Evolutionary conservation across 176 grass and related monocot species (phyloP), one percentile per base, ranked within the genome.

Genomic region (Lolium perenne): DNA sequence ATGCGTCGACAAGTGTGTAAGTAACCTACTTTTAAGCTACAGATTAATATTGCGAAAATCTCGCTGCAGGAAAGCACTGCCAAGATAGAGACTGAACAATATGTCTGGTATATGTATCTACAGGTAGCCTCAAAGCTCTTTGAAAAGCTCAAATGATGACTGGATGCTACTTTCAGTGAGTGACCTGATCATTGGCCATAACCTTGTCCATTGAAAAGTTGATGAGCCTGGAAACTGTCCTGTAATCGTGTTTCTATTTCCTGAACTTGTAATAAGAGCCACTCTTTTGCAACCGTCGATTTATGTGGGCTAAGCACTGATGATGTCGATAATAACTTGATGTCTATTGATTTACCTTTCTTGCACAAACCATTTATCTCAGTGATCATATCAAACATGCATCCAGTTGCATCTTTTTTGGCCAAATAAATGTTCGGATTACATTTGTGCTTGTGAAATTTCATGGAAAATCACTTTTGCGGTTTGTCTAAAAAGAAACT

Each of bases 1-100:
- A 45, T 94, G 93, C 65, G 62, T 94, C 1, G 90, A 92, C 43
- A 92, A 90, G 88, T 92, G 87, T 65, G 90, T 95, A 86, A 92
- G 93, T 82, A 87, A 35, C 40, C 78, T 21, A 0, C 6, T 62
- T 82, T 53, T 40, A 35, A 26, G 16, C 10, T 69, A 56, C 17
- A 17, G 13, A 43, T 77, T 15, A 18, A 41, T 38, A 40, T 83
- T 48, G 64, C 0, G 72, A n/a, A 65, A 35, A 25, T 23, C 6
- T 48, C 41, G 8, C 20, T 46, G 5, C 64, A 23, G 13, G 54
- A 83, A 83, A 56, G 55, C 65, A 25, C 10, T 38, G 9, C 0
- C 2, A 22, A 55, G 29, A 10, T 72, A 64, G 74, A 40, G 1
- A 49, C 49, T 81, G 38, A 83, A 14, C 1, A 35, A 65, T 73